phyloP scores from a whole-genome alignment of 2,329 filamentous ascomycete genomes.

The Neonectria magnoliae region DNA sequence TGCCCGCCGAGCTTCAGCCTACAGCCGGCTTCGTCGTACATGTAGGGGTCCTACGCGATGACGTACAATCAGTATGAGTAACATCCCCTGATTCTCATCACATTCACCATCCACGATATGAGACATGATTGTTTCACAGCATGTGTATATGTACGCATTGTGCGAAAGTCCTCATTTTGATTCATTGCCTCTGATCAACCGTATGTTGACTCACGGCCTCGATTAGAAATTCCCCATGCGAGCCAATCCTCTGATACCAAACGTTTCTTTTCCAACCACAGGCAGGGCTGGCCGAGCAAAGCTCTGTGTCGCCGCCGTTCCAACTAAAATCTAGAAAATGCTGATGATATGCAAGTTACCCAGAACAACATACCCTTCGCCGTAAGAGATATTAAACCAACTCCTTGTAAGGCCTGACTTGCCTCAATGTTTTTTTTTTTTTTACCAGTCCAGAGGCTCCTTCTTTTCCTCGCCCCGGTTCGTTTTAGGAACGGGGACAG shows the following conservation, averaged over 20 bases:
- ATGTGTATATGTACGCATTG: conserved; percentile 5
- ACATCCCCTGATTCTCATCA: neutral
- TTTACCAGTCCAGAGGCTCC: conserved; percentile 90
- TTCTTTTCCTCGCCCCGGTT: conserved; percentile 85
- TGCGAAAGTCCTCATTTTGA: conserved; percentile 17
- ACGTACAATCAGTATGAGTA: conserved; percentile 5
- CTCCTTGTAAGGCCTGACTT: neutral
- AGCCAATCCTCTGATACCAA: conserved; percentile 22
- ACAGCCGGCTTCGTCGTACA: conserved; percentile 85
- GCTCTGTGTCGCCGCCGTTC: conserved; percentile 24
- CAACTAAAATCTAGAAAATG: conserved; percentile 28
- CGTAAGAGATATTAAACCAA: conserved; percentile 34
- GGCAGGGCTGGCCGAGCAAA: conserved; percentile 18
- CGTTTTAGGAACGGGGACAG: conserved; percentile 82
- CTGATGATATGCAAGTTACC: conserved; percentile 36
- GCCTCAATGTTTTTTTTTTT: neutral
- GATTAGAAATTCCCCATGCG: conserved; percentile 22
- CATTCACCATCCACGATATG: neutral
- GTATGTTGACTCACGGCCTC: conserved; percentile 25
- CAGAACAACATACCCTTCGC: conserved; percentile 36
- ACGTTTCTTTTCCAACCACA: conserved; percentile 26
- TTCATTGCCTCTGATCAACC: conserved; percentile 24
- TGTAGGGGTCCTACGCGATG: conserved; percentile 69
- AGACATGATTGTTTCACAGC: neutral
- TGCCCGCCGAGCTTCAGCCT: conserved; percentile 68